phyloP scores from a whole-genome alignment of 805 yeast genomes.

The Candida dendrica region DNA sequence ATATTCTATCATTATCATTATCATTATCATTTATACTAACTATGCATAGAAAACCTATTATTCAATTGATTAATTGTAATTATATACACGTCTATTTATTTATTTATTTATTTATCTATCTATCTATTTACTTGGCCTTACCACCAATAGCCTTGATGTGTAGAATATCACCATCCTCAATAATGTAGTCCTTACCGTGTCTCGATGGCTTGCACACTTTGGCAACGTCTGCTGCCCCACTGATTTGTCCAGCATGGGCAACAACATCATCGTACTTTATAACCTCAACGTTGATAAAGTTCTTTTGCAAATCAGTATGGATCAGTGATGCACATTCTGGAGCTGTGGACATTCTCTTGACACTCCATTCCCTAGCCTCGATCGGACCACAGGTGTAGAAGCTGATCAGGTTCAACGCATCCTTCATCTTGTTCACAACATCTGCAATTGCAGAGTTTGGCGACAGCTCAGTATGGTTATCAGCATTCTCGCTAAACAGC shows the following conservation, averaged over 20 bases:
- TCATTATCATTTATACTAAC: conserved; percentile 4
- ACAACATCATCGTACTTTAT: conserved; percentile 57
- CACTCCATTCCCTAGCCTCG: conserved; percentile 87
- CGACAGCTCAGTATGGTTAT: conserved; percentile 31
- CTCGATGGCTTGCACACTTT: conserved; percentile 25
- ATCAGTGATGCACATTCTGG: conserved; percentile 89
- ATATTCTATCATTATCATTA: too few relatives aligned
- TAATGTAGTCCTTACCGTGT: conserved; percentile 70
- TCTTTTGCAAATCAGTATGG: conserved; percentile 76
- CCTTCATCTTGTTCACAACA: conserved; percentile 60
- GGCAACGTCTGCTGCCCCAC: conserved; percentile 22
- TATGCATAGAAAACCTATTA: conserved; percentile 15
- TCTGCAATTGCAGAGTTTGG: conserved; percentile 50
- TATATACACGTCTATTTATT: neutral
- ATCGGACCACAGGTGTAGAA: conserved; percentile 82
- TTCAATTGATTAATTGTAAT: neutral
- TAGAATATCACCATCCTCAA: conserved; percentile 81
- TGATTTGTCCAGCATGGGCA: conserved; percentile 6
- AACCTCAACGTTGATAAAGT: conserved; percentile 75
- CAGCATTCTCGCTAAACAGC: conserved; percentile 20
- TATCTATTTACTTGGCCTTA: conserved; percentile 29
- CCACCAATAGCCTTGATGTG: conserved; percentile 69
- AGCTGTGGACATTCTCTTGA: conserved; percentile 67
- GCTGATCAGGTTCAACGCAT: conserved; percentile 63
- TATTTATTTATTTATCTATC: neutral